These are phyloP conservation scores for Xylaria sp. DNA, from an alignment of 495 filamentous ascomycete genomes.

Conservation along the genomic window DNA sequence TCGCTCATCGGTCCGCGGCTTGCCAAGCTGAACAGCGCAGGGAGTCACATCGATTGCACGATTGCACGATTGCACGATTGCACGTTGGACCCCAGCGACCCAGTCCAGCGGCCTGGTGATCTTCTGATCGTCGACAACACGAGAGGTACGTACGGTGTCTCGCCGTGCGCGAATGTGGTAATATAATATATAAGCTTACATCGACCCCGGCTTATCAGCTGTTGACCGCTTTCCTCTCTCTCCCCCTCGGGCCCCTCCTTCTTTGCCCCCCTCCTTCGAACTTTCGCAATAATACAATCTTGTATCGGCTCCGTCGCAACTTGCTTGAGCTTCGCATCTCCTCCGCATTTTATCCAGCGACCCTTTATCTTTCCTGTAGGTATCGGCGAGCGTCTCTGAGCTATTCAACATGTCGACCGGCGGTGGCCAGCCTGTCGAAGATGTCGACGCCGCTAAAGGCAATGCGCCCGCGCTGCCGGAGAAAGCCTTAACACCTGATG, in stretches of 20 bases:
- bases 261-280: no score
- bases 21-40: neutral
- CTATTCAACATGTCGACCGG: constrained; percentile 15
- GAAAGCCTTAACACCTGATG: neutral
- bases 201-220: neutral
- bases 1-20: neutral
- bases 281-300: no score
- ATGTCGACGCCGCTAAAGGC: neutral
- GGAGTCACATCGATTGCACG: neutral
- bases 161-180: neutral
- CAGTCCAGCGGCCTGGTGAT: neutral
- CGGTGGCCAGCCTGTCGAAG: neutral
- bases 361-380: neutral
- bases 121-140: constrained; percentile 11
- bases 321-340: neutral
- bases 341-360: neutral
- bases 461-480: constrained; percentile 7
- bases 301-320: neutral
- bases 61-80: no score
- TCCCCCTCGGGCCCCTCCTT: no score
- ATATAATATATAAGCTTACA: constrained; percentile 10
- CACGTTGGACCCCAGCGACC: neutral
- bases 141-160: neutral
- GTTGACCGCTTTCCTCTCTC: no score
- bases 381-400: neutral